Evolutionary conservation across 768 basidiomycete species (phyloP).

Genomic region (Pleurotus sapidus): DNA sequence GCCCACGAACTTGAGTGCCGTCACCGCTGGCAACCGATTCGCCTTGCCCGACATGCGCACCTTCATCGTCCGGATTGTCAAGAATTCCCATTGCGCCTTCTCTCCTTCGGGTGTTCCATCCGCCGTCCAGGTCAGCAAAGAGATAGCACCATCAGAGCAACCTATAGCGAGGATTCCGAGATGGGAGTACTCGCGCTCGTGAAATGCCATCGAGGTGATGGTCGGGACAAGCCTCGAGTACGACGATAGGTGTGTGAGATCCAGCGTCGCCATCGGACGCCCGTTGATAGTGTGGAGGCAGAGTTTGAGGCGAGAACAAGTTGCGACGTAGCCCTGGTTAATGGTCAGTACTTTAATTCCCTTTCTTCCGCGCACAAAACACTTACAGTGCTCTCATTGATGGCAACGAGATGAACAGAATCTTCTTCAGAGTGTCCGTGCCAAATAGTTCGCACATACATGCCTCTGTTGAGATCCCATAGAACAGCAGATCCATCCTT

Average conservation of each 20-base stretch:
- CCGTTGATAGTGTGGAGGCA: slow-evolving; percentile 88
- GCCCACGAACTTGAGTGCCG: slow-evolving; percentile 78
- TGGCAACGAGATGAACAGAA: slow-evolving; percentile 64
- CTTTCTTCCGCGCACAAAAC: background rate
- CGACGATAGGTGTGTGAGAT: slow-evolving; percentile 46
- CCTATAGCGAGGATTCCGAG: slow-evolving; percentile 81
- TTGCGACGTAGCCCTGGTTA: slow-evolving; percentile 79
- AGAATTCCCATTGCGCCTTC: slow-evolving; percentile 74
- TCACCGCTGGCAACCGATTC: slow-evolving; percentile 52
- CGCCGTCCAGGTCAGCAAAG: slow-evolving; percentile 81
- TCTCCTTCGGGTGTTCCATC: slow-evolving; percentile 68
- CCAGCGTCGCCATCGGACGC: slow-evolving; percentile 68
- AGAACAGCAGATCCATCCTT: slow-evolving; percentile 82
- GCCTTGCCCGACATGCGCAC: slow-evolving; percentile 25
- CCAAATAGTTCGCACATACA: slow-evolving; percentile 80
- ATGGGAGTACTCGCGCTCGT: slow-evolving; percentile 83
- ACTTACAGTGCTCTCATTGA: slow-evolving; percentile 87
- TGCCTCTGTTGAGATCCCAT: slow-evolving; percentile 87
- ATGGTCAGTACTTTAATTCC: background rate
- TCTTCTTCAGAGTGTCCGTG: slow-evolving; percentile 44
- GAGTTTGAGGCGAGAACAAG: slow-evolving; percentile 69
- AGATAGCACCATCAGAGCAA: slow-evolving; percentile 70
- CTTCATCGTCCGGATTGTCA: slow-evolving; percentile 65
- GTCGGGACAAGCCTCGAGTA: slow-evolving; percentile 44
- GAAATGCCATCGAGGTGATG: slow-evolving; percentile 80